A percentile compares a stretch with the other conserved stretches of the same genome.
Conservation (phyloP, 2,329 filamentous ascomycete species). For the Beauveria varroae region DNA sequence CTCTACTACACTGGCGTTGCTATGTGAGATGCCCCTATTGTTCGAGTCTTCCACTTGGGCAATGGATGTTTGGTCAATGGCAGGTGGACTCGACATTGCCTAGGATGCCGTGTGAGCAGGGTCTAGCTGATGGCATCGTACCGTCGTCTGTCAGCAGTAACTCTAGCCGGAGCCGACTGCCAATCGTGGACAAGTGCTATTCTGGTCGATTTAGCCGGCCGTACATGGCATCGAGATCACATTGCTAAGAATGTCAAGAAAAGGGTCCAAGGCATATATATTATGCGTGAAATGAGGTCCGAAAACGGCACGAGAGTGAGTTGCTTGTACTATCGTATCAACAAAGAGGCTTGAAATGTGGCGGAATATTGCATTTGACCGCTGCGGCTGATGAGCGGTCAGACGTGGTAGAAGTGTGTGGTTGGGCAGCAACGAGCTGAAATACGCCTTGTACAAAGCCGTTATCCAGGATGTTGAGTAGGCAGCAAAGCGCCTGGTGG, state of each 20-base stretch:
- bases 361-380: background rate
- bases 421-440: background rate
- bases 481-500: background rate
- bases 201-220: too few species aligned
- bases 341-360: background rate
- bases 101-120: background rate
- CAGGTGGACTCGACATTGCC: too few species aligned
- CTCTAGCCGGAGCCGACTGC: background rate
- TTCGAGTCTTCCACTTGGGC: too few species aligned
- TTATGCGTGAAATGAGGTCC: too few species aligned
- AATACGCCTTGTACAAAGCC: background rate
- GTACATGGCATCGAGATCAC: too few species aligned
- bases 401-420: background rate
- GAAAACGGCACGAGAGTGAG: too few species aligned
- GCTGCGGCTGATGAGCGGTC: background rate
- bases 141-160: background rate
- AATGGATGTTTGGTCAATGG: too few species aligned
- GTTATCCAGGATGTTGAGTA: background rate
- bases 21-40: background rate
- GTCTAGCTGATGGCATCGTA: background rate
- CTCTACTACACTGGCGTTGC: background rate
- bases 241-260: too few species aligned
- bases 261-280: too few species aligned
- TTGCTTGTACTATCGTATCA: background rate
- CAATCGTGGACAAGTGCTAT: background rate